Evolutionary conservation across 352 stramenopile species (phyloP).

Genomic region (Pythium guiyangense): DNA sequence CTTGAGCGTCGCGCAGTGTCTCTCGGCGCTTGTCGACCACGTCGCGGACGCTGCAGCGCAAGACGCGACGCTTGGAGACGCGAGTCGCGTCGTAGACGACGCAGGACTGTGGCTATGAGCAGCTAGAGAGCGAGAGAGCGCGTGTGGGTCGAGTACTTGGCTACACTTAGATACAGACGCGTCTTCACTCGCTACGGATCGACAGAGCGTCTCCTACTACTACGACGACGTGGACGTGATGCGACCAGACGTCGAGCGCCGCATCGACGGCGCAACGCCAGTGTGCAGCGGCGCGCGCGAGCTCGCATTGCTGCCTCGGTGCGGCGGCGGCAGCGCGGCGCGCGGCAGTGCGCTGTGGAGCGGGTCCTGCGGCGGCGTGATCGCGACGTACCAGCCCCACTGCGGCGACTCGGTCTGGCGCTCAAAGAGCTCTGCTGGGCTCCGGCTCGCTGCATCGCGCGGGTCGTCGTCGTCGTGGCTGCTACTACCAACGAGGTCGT

Average conservation of each 20-base stretch:
- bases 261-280: conserved; percentile 7
- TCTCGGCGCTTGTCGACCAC: conserved; percentile 25
- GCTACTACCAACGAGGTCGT: neutral
- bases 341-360: conserved; percentile 19
- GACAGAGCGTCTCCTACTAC: neutral
- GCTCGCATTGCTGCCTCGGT: neutral
- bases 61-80: neutral
- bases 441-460: no score
- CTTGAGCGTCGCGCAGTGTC: conserved; percentile 18
- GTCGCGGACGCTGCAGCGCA: conserved; percentile 18
- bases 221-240: conserved; percentile 13
- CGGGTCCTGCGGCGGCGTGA: conserved; percentile 75
- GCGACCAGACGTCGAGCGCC: conserved; percentile 29
- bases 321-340: conserved; percentile 8
- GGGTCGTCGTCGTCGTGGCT: neutral
- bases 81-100: no score
- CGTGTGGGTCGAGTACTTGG: no score
- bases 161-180: neutral
- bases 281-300: neutral
- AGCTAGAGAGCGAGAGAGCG: neutral
- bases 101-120: neutral
- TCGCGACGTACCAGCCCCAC: conserved; percentile 86
- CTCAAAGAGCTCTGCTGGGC: conserved; percentile 4
- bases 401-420: conserved; percentile 69
- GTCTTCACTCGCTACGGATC: neutral